phyloP scores from a whole-genome alignment of 345 rosid species.

The Eucalyptus guilfoylei region DNA sequence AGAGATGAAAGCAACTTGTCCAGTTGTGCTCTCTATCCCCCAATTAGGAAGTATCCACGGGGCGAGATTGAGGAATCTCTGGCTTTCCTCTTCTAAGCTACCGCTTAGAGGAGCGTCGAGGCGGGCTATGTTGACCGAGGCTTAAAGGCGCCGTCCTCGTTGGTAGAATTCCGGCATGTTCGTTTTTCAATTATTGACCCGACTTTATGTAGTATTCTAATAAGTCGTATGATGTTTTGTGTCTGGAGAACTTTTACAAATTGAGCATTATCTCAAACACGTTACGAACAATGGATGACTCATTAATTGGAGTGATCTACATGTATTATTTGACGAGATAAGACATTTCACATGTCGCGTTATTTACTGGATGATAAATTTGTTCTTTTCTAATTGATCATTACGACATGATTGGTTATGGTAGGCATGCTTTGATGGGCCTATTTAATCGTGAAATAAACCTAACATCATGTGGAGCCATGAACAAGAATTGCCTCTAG shows the following conservation, averaged over 20 bases:
- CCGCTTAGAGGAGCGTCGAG: background rate
- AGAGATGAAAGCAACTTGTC: background rate
- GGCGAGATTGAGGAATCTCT: background rate
- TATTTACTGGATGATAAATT: rapidly evolving
- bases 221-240: background rate
- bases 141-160: background rate
- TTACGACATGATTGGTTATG: background rate
- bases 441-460: background rate
- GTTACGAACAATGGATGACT: background rate
- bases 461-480: background rate
- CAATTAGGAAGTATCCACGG: background rate
- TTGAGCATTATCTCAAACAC: background rate
- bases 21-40: background rate
- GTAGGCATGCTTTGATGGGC: background rate
- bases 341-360: background rate
- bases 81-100: background rate
- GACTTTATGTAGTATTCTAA: background rate
- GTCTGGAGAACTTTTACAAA: background rate
- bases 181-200: background rate
- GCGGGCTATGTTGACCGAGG: background rate
- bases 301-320: background rate
- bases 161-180: background rate
- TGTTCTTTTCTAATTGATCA: background rate
- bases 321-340: rapidly evolving
- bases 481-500: background rate